A percentile compares a stretch with the other conserved stretches of the same genome.
phyloP scores from a whole-genome alignment of 2,329 filamentous ascomycete species.

The Pestalotiopsis sp. region DNA sequence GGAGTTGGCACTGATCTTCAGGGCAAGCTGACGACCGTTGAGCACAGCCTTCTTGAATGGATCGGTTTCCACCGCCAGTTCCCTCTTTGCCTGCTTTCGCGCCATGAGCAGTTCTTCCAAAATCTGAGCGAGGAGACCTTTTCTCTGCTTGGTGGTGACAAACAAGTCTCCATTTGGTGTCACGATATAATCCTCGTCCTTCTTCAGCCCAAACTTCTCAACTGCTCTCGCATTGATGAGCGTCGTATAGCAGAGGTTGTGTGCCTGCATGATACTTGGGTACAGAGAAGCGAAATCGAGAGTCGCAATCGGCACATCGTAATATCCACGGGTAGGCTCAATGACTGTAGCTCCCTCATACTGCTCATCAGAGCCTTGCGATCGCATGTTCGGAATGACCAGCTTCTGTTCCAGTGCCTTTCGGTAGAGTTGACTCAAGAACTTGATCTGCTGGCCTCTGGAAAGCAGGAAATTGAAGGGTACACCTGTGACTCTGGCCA shows the following conservation, averaged over 20 bases:
- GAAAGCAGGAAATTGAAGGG: constrained; percentile 94
- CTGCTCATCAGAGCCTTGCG: constrained; percentile 77
- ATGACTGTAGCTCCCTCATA: constrained; percentile 99
- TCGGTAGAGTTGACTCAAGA: constrained; percentile 94
- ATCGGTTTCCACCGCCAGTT: constrained; percentile 86
- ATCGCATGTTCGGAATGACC: constrained; percentile 85
- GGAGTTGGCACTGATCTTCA: constrained; percentile 97
- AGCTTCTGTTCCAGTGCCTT: constrained; percentile 93
- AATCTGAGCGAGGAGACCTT: constrained; percentile 93
- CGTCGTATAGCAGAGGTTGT: constrained; percentile 98
- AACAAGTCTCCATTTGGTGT: constrained; percentile 96
- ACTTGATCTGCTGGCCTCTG: constrained; percentile 94
- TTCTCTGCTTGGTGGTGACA: constrained; percentile 83
- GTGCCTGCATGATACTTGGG: constrained; percentile 97
- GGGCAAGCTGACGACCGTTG: constrained; percentile 92
- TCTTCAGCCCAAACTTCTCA: constrained; percentile 75
- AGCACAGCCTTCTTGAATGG: constrained; percentile 97
- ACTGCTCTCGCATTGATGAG: constrained; percentile 78
- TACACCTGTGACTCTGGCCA: constrained; percentile 98
- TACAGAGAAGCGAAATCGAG: constrained; percentile 99
- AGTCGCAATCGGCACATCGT: constrained; percentile 92
- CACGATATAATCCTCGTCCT: constrained; percentile 94
- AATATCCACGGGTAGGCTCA: constrained; percentile 90
- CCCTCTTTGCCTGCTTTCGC: constrained; percentile 91
- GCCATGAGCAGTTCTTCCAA: constrained; percentile 89